A percentile compares a stretch with the other conserved stretches of the same genome.
Evolutionary conservation across 805 yeast species (phyloP).

Genomic region (Ogataea pignaliae): DNA sequence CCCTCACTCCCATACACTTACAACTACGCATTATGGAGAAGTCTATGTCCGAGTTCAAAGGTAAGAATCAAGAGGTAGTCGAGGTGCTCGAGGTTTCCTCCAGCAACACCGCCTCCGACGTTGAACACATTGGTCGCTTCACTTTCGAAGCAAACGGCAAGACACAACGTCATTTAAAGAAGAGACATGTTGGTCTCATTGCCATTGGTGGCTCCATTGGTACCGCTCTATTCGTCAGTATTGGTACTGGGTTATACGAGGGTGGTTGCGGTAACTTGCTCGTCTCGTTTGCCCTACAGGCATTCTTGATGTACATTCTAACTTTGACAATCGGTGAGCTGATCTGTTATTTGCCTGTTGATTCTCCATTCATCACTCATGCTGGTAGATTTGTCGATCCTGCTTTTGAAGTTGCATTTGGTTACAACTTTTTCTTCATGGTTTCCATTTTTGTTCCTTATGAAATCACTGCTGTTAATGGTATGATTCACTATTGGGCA

Average conservation of each 20-base stretch:
- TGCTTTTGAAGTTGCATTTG: slow-evolving; percentile 32
- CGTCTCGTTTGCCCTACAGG: slow-evolving; percentile 31
- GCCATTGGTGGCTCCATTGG: slow-evolving; percentile 40
- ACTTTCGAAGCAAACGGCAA: slow-evolving; percentile 1
- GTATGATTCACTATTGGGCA: slow-evolving; percentile 51
- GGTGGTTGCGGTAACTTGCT: slow-evolving; percentile 36
- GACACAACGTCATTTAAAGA: slow-evolving; percentile 30
- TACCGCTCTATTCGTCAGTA: slow-evolving; percentile 34
- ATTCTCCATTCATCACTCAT: slow-evolving; percentile 34
- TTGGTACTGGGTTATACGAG: slow-evolving; percentile 30
- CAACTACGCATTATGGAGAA: too few species aligned
- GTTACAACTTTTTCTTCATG: slow-evolving; percentile 38
- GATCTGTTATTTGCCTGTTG: slow-evolving; percentile 34
- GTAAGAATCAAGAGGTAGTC: too few species aligned
- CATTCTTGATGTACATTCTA: slow-evolving; percentile 28
- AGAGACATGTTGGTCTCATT: slow-evolving; percentile 35
- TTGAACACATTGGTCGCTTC: background rate
- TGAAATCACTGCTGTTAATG: slow-evolving; percentile 45
- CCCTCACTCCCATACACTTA: too few species aligned
- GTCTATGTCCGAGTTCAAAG: too few species aligned
- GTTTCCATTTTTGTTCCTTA: slow-evolving; percentile 44
- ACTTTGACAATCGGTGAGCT: slow-evolving; percentile 34
- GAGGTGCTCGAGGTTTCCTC: too few species aligned
- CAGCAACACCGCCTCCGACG: too few species aligned
- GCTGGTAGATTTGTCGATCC: slow-evolving; percentile 37